Percentiles rank a stretch among this genome's conserved stretches.
These are phyloP conservation scores for Coemansia sp. DNA, from an alignment of 192 early-diverging fungal genomes.

Conservation along the genomic window DNA sequence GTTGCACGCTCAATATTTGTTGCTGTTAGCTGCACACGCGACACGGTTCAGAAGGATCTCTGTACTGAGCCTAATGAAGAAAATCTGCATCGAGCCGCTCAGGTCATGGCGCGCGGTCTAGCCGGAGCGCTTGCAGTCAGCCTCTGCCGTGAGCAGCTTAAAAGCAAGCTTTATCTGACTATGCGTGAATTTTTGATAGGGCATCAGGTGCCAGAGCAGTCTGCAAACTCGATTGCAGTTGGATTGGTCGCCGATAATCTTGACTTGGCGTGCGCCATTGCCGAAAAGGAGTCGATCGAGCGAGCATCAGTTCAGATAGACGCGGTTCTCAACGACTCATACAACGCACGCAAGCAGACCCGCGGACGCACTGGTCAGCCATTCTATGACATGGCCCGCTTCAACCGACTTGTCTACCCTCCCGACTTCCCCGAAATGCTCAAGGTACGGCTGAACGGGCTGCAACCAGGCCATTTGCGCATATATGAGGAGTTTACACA, in stretches of 20 bases:
- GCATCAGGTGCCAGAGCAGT: slow-evolving; percentile 39
- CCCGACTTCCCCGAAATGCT: slow-evolving; percentile 84
- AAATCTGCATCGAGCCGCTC: slow-evolving; percentile 89
- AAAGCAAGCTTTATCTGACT: slow-evolving; percentile 68
- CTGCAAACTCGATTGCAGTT: slow-evolving; percentile 78
- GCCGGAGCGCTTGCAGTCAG: slow-evolving; percentile 86
- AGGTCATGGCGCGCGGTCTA: slow-evolving; percentile 92
- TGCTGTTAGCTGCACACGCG: slow-evolving; percentile 86
- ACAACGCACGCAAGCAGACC: slow-evolving; percentile 76
- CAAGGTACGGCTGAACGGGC: slow-evolving; percentile 77
- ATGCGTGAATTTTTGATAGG: slow-evolving; percentile 49
- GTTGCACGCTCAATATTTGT: no score
- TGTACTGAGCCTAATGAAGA: slow-evolving; percentile 92
- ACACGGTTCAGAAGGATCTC: slow-evolving; percentile 94
- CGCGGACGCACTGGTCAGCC: slow-evolving; percentile 87
- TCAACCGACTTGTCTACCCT: slow-evolving; percentile 74
- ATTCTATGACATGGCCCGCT: slow-evolving; percentile 84
- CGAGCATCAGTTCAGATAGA: slow-evolving; percentile 95
- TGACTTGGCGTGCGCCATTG: slow-evolving; percentile 89
- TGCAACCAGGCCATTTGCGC: slow-evolving; percentile 73
- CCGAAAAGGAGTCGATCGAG: slow-evolving; percentile 94
- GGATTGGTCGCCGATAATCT: slow-evolving; percentile 89
- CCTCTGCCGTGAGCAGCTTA: slow-evolving; percentile 89
- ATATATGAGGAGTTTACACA: slow-evolving; percentile 85
- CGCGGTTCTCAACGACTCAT: slow-evolving; percentile 69